Evolutionary conservation across 192 early-diverging fungal species (phyloP).

Genomic region (Gamsiella multidivaricata): DNA sequence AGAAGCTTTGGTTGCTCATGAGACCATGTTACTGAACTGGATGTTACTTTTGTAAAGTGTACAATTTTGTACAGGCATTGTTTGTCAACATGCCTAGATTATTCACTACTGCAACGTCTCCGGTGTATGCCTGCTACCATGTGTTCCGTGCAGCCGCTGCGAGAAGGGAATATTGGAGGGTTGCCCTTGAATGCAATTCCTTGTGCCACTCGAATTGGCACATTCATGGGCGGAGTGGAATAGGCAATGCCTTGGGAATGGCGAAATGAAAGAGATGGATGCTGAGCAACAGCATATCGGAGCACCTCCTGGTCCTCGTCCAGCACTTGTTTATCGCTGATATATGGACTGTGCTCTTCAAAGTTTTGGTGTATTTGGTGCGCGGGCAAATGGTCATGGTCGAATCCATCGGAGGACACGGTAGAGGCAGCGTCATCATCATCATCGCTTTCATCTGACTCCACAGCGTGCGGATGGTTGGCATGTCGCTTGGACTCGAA

Average conservation of each 20-base stretch:
- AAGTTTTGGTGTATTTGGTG: slow-evolving; percentile 34
- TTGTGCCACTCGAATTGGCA: neutral
- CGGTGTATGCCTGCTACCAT: neutral
- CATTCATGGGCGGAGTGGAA: neutral
- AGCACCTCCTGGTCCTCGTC: neutral
- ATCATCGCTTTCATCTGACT: slow-evolving; percentile 15
- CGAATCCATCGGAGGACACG: slow-evolving; percentile 18
- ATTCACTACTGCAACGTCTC: too few relatives aligned
- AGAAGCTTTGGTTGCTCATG: too few relatives aligned
- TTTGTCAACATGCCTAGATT: too few relatives aligned
- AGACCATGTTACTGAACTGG: too few relatives aligned
- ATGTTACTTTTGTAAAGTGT: too few relatives aligned
- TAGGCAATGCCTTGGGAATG: neutral
- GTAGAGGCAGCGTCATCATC: slow-evolving; percentile 28
- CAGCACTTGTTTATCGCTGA: neutral
- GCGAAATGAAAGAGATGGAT: neutral
- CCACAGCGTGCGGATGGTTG: neutral
- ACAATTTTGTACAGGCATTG: too few relatives aligned
- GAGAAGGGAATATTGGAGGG: neutral
- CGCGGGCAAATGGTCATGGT: slow-evolving; percentile 22
- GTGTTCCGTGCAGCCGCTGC: slow-evolving; percentile 1
- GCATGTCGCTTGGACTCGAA: slow-evolving; percentile 18
- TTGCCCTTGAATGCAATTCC: neutral
- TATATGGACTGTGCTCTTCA: slow-evolving; percentile 19
- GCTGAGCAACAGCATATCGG: too few relatives aligned